Base-by-base conservation (phyloP, 306 rosid genomes). In the Betula pendula region DNA sequence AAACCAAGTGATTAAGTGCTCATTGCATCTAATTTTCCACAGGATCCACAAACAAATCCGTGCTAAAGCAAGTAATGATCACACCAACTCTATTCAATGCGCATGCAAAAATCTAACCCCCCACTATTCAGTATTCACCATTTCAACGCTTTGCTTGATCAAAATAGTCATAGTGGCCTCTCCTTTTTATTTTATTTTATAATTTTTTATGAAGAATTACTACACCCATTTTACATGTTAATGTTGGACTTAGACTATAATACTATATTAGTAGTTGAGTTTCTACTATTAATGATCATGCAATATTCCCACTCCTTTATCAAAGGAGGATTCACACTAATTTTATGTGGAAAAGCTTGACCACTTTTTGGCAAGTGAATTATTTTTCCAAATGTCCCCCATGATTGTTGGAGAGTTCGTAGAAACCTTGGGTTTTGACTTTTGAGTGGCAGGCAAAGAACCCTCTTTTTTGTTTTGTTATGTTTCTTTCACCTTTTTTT, bases 91-190 rank as follows among this genome's bases (percentile, higher is more conserved):
- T 67, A 35, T 81, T 70, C 66, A 63, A 73, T 70, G 85, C 75
- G 87, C 85, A 81, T 84, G 85, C 82, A 77, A 6, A 29, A 19
- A 58, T 24, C 40, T 44, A 48, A 78, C 69, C 72, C 68, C 85
- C 73, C 68, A 82, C 79, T 77, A 50, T 77, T 77, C 68, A 82
- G 76, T 77, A 50, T 77, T 77, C 60, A 73, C 68, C 31, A 56
- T 47, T 52, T 77, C 82, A 77, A 82, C 79, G 29, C 55, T 47
- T 27, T 77, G 22, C 31, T 69, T 17, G 33, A 56, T 24, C 6
- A 10, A 77, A 42, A 24, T 14, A 19, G 2, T 59, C 38, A 24
- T 59, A 25, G 65, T 31, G 7, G 17, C n/a, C 56, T 70, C 7
- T 19, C 17, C 24, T 24, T 20, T 10, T 24, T 6, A 6, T 8